phyloP scores from a whole-genome alignment of 2,329 filamentous ascomycete genomes.

The Botrytis pseudocinerea region DNA sequence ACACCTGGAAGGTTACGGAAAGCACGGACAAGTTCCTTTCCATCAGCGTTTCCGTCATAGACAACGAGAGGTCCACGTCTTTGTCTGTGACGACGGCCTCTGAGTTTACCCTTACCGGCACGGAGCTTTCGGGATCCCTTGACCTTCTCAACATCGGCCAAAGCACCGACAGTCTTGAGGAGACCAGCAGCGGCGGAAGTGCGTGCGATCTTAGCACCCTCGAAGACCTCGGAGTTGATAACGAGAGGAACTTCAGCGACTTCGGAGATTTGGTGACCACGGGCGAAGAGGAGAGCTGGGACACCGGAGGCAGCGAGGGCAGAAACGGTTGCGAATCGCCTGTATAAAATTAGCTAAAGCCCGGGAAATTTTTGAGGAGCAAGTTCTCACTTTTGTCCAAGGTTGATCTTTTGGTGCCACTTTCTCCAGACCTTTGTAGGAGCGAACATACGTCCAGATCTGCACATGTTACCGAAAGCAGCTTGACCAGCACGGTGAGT shows the following conservation, averaged over 20 bases:
- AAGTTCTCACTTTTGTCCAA: constrained; percentile 80
- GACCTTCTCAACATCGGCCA: constrained; percentile 90
- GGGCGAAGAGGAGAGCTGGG: constrained; percentile 90
- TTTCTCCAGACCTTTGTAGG: constrained; percentile 99
- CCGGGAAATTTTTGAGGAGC: constrained; percentile 26
- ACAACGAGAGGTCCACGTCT: constrained; percentile 96
- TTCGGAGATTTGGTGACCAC: constrained; percentile 90
- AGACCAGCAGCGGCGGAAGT: constrained; percentile 84
- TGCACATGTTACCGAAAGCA: constrained; percentile 99
- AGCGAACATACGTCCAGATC: constrained; percentile 99
- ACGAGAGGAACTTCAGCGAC: constrained; percentile 97
- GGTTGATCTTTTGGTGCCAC: constrained; percentile 99
- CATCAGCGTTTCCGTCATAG: constrained; percentile 94
- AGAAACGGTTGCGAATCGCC: constrained; percentile 96
- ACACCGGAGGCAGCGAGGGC: constrained; percentile 95
- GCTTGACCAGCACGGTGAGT: constrained; percentile 99
- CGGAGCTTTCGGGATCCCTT: constrained; percentile 95
- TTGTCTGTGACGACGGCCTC: constrained; percentile 94
- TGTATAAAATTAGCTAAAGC: constrained; percentile 43
- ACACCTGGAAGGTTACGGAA: constrained; percentile 99
- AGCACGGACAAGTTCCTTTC: constrained; percentile 87
- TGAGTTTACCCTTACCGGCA: constrained; percentile 98
- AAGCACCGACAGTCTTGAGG: constrained; percentile 87
- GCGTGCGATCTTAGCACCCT: constrained; percentile 77
- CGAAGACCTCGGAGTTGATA: constrained; percentile 86